Percentiles rank a stretch among this genome's conserved stretches.
Evolutionary conservation across 768 basidiomycete species (phyloP).

Genomic region (Lactarius deliciosus): DNA sequence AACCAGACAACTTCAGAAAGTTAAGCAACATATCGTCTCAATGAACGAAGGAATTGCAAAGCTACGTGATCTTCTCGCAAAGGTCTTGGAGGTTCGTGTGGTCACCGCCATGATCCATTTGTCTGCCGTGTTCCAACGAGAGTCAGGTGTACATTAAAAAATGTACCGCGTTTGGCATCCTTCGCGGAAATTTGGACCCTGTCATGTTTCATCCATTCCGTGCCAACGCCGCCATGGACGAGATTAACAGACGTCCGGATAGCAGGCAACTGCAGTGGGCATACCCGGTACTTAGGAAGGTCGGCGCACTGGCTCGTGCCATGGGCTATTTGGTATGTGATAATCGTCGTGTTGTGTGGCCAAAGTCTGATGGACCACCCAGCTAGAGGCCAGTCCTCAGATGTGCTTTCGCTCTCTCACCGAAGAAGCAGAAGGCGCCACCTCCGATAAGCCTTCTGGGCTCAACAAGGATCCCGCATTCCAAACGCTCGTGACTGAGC

Average conservation of each 20-base stretch:
- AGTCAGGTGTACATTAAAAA: constrained; percentile 10
- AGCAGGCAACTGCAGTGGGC: constrained; percentile 47
- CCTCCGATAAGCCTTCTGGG: constrained; percentile 40
- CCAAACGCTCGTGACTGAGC: constrained; percentile 61
- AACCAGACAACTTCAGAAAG: constrained; percentile 45
- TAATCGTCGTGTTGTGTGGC: constrained; percentile 14
- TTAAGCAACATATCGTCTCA: constrained; percentile 74
- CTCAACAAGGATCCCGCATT: constrained; percentile 58
- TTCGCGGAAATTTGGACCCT: constrained; percentile 54
- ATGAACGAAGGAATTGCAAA: constrained; percentile 67
- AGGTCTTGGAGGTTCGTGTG: constrained; percentile 68
- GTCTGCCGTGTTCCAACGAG: neutral
- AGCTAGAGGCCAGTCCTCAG: constrained; percentile 81
- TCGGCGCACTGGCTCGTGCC: constrained; percentile 67
- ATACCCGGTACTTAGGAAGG: constrained; percentile 48
- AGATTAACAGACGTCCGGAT: constrained; percentile 36
- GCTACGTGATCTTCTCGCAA: constrained; percentile 65
- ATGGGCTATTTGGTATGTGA: constrained; percentile 82
- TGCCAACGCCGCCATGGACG: constrained; percentile 45
- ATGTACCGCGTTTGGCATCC: constrained; percentile 37
- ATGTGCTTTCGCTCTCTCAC: constrained; percentile 73
- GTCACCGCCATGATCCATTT: neutral
- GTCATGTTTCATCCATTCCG: constrained; percentile 65
- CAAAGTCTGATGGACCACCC: constrained; percentile 11
- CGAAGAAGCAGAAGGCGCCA: constrained; percentile 45